Evolutionary conservation across 345 rosid genomes (phyloP), one percentile per base, ranked within the genome.

Genomic region (Psidium guajava): DNA sequence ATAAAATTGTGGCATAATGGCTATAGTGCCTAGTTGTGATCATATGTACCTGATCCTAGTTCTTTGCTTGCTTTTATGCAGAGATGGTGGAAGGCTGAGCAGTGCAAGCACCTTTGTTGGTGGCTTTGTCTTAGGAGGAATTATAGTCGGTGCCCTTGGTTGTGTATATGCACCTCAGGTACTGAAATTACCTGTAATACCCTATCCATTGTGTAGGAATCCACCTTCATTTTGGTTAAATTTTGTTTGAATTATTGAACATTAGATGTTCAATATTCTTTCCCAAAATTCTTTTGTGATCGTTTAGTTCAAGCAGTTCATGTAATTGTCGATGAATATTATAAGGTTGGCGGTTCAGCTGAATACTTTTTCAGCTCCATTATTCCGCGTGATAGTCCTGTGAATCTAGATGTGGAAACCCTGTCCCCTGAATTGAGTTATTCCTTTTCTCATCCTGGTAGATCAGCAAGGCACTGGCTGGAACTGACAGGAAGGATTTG

Each of bases 161-260:
- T 95, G 98, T 89, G 97, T 95, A 56, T 97, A 90, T 84, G 99
- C 99, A 36, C 97, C 99, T 73, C 97, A 97, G 98, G 99, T 97
- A 40, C 13, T 32, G 77, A 64, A 44, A 64, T 64, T 64, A 32
- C 16, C 11, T 64, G 77, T 32, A 8, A 64, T 8, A 16, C 42
- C 44, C 44, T 64, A 16, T 44, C 77, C 18, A 0, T 64, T 22
- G 77, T 64, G 77, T 32, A 64, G 12, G 77, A 32, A 64, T 32
- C 18, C 75, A 64, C 11, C 42, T 61, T 61, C 74, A 28, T 32
- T 16, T 61, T 16, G 44, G 77, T 51, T 82, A 5, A 22, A 52
- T 52, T 82, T 16, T 82, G 24, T 52, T 82, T 81, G 44, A 69
- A 69, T 32, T 32, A 64, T 32, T 16, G 77, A 64, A 64, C 75